phyloP scores from a whole-genome alignment of 805 yeast genomes.

The Candida broadrunensis region DNA sequence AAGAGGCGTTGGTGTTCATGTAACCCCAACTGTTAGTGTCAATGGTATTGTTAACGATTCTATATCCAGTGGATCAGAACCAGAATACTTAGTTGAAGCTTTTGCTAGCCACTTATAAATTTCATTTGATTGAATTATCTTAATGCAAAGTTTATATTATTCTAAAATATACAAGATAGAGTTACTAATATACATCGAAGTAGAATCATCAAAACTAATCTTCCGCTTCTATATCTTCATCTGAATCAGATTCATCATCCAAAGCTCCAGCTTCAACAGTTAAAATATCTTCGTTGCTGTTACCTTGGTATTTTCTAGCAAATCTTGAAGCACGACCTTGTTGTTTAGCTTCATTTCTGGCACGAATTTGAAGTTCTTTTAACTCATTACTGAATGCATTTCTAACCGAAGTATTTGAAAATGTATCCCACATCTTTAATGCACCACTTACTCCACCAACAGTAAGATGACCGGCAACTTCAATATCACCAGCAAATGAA shows the following conservation, averaged over 20 bases:
- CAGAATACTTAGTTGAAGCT: constrained; percentile 41
- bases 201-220: too few relatives aligned
- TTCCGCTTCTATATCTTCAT: constrained; percentile 16
- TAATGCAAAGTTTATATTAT: too few relatives aligned
- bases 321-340: constrained; percentile 67
- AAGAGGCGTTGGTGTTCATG: constrained; percentile 76
- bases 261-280: constrained; percentile 60
- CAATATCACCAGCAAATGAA: constrained; percentile 82
- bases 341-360: constrained; percentile 53
- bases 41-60: constrained; percentile 60
- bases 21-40: constrained; percentile 76
- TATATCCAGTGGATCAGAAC: constrained; percentile 61
- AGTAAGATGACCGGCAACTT: constrained; percentile 77
- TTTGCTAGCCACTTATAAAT: constrained; percentile 26
- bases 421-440: constrained; percentile 89
- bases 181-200: too few relatives aligned
- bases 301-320: constrained; percentile 63
- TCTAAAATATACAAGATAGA: too few relatives aligned
- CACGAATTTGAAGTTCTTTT: constrained; percentile 49
- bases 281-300: constrained; percentile 52
- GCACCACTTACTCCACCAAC: constrained; percentile 86
- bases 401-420: constrained; percentile 78
- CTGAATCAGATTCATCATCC: constrained; percentile 57
- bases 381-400: constrained; percentile 61
- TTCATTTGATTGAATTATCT: too few relatives aligned